Base-by-base conservation (phyloP, 306 rosid species). In the Cucurbita pepo region DNA sequence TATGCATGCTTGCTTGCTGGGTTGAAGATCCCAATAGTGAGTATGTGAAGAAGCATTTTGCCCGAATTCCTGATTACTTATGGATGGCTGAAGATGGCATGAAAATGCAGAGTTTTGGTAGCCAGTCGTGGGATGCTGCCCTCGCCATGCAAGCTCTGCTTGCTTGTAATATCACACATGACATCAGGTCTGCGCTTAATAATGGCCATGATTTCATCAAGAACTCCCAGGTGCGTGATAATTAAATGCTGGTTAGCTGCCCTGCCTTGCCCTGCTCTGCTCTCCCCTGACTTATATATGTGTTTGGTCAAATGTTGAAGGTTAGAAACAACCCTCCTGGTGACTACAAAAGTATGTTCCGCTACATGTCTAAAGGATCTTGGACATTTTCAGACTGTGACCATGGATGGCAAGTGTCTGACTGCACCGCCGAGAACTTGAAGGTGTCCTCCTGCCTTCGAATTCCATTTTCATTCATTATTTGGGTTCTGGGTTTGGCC, bases 321-420 rank as follows among this genome's bases (percentile, higher is more conserved):
- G 88, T 84, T 5, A 83, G 69, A 11, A 87, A 88, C 43, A 83
- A 88, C 45, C 91, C 95, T 75, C 56, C 40, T 0, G 90, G 90
- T 34, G 84, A 86, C 69, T 88, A 86, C 67, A 79, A 73, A 69
- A 79, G 84, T 38, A 89, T 89, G 95, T 15, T 72, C 73, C 88
- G 88, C 60, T 87, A 86, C 77, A 89, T 83, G 74, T 86, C 89
- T 14, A 89, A 86, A 79, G 95, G 95, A 5, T 75, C 95, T 10
- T 89, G 95, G 95, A 85, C 95, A 36, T 85, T 89, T 69, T 89
- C 89, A 1, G 89, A 88, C 74, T 85, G 81, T 67, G 94, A 88
- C 67, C 94, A 88, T 11, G 94, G 90, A 77, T 88, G 95, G 95
- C 88, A 84, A 75, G 84, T 83, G 77, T 88, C 91, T 38, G 95